Evolutionary conservation across 2,329 filamentous ascomycete species (phyloP).

Genomic region (Diaporthe nobilis): DNA sequence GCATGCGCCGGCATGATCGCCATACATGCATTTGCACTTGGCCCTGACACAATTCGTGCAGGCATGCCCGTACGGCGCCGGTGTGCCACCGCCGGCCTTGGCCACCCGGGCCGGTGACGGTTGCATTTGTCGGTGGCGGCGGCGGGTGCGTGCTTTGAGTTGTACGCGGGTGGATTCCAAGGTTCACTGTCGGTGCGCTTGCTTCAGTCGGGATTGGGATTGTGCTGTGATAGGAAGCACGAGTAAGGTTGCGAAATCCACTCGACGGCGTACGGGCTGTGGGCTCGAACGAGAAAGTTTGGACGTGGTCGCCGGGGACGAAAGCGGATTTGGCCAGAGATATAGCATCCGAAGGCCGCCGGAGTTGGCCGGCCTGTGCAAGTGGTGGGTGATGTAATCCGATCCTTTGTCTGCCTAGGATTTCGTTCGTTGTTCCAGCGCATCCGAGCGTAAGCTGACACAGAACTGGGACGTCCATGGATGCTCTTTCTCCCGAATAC

Average conservation of each 20-base stretch:
- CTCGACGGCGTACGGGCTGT: not conserved
- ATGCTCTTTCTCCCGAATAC: not conserved
- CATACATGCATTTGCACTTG: conserved; percentile 63
- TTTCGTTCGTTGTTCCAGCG: not conserved
- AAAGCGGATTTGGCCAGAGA: conserved; percentile 20
- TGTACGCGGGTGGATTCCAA: conserved; percentile 14
- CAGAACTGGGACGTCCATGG: not conserved
- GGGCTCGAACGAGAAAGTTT: conserved; percentile 5
- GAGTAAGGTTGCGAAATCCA: conserved; percentile 30
- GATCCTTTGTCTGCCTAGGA: not conserved
- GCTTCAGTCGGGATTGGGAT: conserved; percentile 27
- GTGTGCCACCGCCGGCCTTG: conserved; percentile 38
- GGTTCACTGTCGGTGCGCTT: not conserved
- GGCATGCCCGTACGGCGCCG: conserved; percentile 57
- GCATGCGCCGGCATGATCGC: conserved; percentile 46
- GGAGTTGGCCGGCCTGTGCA: conserved; percentile 16
- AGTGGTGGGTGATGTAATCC: conserved; percentile 17
- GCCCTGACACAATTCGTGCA: conserved; percentile 63
- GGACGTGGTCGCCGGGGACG: not conserved
- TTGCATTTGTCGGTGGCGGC: not conserved
- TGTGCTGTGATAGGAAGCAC: conserved; percentile 29
- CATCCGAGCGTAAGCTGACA: conserved; percentile 25
- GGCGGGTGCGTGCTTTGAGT: not conserved
- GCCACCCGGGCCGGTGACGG: conserved; percentile 29
- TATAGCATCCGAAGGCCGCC: conserved; percentile 32